Conservation (phyloP, 495 filamentous ascomycete genomes). For the Podospora fimiseda region DNA sequence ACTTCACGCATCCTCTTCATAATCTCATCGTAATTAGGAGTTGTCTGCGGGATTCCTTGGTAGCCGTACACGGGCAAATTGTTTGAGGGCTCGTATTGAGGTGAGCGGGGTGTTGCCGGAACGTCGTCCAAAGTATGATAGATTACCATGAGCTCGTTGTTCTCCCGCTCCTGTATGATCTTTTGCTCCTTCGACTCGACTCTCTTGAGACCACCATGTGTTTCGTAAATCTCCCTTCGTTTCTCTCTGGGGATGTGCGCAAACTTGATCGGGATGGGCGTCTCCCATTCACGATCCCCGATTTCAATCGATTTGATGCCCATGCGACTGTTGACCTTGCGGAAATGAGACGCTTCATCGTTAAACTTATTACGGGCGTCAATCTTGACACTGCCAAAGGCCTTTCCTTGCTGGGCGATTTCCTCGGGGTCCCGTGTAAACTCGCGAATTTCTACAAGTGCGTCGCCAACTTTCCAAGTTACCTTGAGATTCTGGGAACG, state of each 20-base stretch:
- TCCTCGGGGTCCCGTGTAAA: conserved; percentile 80
- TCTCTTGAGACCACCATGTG: conserved; percentile 54
- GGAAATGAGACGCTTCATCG: conserved; percentile 72
- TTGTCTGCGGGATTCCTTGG: conserved; percentile 13
- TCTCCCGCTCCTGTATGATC: conserved; percentile 64
- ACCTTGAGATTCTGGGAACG: conserved; percentile 63
- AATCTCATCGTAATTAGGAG: conserved; percentile 26
- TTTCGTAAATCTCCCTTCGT: conserved; percentile 50
- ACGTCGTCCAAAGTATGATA: conserved; percentile 70
- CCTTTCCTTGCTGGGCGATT: conserved; percentile 54
- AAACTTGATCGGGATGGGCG: conserved; percentile 48
- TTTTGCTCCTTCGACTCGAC: conserved; percentile 60
- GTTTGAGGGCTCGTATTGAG: conserved; percentile 32
- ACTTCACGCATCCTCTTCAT: conserved; percentile 20
- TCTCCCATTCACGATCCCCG: conserved; percentile 48
- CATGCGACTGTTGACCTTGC: conserved; percentile 44
- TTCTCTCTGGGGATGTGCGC: conserved; percentile 42
- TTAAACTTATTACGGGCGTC: conserved; percentile 32
- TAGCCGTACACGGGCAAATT: conserved; percentile 10
- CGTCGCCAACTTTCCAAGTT: conserved; percentile 59
- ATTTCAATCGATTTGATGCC: conserved; percentile 24
- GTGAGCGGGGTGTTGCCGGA: conserved; percentile 70
- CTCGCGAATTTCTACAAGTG: conserved; percentile 62
- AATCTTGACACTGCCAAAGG: conserved; percentile 62
- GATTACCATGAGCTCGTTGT: conserved; percentile 74